These are phyloP conservation scores for Pontederia crassipes DNA, from an alignment of 176 grass and related monocot genomes.

Conservation along the genomic window DNA sequence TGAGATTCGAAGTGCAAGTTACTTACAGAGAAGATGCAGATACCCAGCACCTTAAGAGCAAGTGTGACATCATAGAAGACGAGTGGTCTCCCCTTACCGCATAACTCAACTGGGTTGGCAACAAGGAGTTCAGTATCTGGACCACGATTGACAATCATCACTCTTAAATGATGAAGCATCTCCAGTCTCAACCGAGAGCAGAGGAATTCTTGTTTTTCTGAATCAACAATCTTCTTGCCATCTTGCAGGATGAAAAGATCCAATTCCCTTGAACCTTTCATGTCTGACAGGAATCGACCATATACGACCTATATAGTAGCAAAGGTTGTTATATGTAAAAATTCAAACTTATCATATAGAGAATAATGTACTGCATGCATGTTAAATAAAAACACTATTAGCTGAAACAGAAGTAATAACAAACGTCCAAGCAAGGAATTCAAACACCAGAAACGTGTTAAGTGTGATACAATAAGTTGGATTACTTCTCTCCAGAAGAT, in stretches of 20 bases:
- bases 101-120: constrained; percentile 82
- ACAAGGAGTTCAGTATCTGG: constrained; percentile 84
- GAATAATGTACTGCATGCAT: too few relatives aligned
- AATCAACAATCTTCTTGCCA: constrained; percentile 67
- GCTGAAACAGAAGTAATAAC: too few relatives aligned
- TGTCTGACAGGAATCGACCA: constrained; percentile 60
- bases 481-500: too few relatives aligned
- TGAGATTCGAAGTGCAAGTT: not conserved
- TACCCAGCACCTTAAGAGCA: constrained; percentile 62
- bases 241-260: constrained; percentile 86
- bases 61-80: constrained; percentile 89
- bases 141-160: constrained; percentile 82
- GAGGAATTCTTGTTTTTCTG: constrained; percentile 57
- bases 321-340: not conserved
- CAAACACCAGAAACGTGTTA: too few relatives aligned
- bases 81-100: constrained; percentile 57
- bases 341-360: not conserved
- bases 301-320: constrained; percentile 48
- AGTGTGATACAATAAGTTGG: too few relatives aligned
- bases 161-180: constrained; percentile 80
- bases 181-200: constrained; percentile 50
- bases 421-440: too few relatives aligned
- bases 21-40: constrained; percentile 97
- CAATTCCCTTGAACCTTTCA: constrained; percentile 71
- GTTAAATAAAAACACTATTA: too few relatives aligned